Evolutionary conservation across 495 filamentous ascomycete genomes (phyloP).

Genomic region (Penicillium dipodomyicola): DNA sequence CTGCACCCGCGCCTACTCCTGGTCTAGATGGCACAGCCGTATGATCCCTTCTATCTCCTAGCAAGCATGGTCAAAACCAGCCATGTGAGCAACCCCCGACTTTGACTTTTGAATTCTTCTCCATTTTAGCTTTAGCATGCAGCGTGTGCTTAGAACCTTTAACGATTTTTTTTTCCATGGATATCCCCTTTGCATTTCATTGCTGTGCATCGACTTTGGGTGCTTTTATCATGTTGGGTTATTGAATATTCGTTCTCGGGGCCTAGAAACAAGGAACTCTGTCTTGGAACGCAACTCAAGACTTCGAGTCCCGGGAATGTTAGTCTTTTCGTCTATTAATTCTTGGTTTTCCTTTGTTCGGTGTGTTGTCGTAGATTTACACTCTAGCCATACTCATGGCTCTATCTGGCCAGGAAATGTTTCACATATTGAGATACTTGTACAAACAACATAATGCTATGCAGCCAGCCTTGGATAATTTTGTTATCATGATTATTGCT

Average conservation of each 20-base stretch:
- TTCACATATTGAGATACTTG: neutral
- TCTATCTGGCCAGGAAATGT: neutral
- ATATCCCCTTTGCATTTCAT: constrained; percentile 36
- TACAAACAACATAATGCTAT: neutral
- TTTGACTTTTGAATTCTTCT: constrained; percentile 13
- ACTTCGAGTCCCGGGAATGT: neutral
- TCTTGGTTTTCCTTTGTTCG: neutral
- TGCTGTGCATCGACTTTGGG: constrained; percentile 10
- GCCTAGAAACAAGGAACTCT: constrained; percentile 5
- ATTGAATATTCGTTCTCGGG: constrained; percentile 12
- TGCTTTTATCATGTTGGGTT: constrained; percentile 15
- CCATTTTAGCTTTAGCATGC: constrained; percentile 36
- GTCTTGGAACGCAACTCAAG: neutral
- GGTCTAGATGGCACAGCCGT: constrained; percentile 26
- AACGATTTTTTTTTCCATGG: constrained; percentile 32
- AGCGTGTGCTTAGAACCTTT: constrained; percentile 36
- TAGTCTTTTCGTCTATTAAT: neutral
- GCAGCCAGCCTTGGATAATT: neutral
- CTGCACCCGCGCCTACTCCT: constrained; percentile 20
- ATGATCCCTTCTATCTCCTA: constrained; percentile 9
- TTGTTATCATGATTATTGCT: neutral
- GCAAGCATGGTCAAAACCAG: constrained; percentile 1
- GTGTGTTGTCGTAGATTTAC: neutral
- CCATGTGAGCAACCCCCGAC: constrained; percentile 5
- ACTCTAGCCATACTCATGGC: neutral